phyloP scores from a whole-genome alignment of 2,329 filamentous ascomycete species.

The Berkeleyomyces rouxiae region DNA sequence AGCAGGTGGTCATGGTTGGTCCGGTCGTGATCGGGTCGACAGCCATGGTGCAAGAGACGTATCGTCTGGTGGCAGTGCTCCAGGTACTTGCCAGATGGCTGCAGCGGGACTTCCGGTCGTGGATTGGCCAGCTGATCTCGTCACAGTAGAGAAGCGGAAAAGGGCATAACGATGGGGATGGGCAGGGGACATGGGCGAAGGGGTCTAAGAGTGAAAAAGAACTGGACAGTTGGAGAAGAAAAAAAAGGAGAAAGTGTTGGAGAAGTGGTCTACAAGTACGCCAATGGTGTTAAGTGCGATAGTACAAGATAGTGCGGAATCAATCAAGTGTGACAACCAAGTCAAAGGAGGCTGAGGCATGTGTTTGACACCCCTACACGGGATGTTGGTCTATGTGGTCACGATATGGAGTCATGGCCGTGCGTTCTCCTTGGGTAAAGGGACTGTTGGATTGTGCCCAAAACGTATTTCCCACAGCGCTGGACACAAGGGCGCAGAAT shows the following conservation, averaged over 20 bases:
- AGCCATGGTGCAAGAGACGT: conserved; percentile 8
- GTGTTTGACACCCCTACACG: not conserved
- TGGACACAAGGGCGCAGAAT: not conserved
- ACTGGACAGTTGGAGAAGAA: not conserved
- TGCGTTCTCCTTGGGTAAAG: not conserved
- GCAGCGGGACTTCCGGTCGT: conserved; percentile 1
- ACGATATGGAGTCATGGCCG: not conserved
- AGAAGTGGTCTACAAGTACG: not conserved
- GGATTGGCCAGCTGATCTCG: conserved; percentile 3
- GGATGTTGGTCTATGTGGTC: not conserved
- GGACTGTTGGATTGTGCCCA: not conserved
- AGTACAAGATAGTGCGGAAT: not conserved
- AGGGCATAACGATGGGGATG: not conserved
- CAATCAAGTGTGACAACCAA: not conserved
- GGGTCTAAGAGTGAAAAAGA: not conserved
- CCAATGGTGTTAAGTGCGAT: not conserved
- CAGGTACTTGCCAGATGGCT: conserved; percentile 6
- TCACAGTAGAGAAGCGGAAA: not conserved
- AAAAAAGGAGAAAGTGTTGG: not conserved
- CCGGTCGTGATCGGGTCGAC: conserved; percentile 12
- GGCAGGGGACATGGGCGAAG: not conserved
- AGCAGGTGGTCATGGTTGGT: conserved; percentile 2
- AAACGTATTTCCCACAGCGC: not conserved
- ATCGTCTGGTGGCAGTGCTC: conserved; percentile 5
- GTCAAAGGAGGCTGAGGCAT: not conserved